A percentile compares a stretch with the other conserved stretches of the same genome.
phyloP scores from a whole-genome alignment of 352 stramenopile genomes.

The Globisporangium abappressorium region DNA sequence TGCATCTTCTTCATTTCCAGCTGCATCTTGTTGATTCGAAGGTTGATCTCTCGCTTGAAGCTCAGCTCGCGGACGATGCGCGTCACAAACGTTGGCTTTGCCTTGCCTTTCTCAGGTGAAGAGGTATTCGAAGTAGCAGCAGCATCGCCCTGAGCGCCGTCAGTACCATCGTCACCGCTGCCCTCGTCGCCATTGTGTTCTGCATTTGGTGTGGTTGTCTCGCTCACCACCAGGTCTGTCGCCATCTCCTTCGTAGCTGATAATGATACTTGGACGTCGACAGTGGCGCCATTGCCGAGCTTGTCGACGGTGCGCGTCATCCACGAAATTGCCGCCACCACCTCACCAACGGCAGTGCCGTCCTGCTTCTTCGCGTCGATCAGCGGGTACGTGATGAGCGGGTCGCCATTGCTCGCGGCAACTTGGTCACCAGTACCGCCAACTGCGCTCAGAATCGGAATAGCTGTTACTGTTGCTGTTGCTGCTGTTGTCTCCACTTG shows the following conservation, averaged over 20 bases:
- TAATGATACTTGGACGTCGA: neutral
- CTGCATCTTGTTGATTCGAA: constrained; percentile 25
- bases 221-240: neutral
- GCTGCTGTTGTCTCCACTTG: neutral
- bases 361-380: neutral
- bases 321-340: constrained; percentile 1
- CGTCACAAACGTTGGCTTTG: constrained; percentile 20
- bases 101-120: neutral
- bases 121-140: neutral
- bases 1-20: constrained; percentile 29
- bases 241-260: neutral
- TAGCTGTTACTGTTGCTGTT: neutral
- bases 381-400: constrained; percentile 3
- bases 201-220: neutral
- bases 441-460: neutral
- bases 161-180: neutral
- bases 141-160: neutral
- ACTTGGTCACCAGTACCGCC: neutral
- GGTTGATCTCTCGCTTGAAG: constrained; percentile 30
- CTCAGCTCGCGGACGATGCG: constrained; percentile 28
- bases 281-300: neutral
- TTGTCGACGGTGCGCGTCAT: neutral
- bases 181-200: neutral
- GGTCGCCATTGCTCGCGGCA: neutral
- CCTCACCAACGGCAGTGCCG: neutral